Evolutionary conservation across 768 basidiomycete species (phyloP), one percentile per base, ranked within the genome.

Genomic region (Sarcodon aspratus): DNA sequence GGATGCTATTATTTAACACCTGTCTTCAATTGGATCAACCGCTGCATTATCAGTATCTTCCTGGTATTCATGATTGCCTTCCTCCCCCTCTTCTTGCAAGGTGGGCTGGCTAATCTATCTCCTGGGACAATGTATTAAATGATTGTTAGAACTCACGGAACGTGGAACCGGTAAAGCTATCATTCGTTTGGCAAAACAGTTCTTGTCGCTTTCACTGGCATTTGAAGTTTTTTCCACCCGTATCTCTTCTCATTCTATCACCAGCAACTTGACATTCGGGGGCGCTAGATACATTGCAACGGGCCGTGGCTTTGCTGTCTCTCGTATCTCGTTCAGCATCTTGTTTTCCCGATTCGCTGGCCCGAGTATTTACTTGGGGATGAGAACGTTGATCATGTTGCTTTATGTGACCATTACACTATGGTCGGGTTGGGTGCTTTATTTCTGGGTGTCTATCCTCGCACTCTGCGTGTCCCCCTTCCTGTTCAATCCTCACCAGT

Each of bases 401-500:
- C 82, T 97, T 52, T 99, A 95, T 60, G 86, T 95, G 62, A 95
- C 96, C 21, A 66, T 97, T 64, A 74, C 91, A 27, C 67, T 97
- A 47, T 97, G 90, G 88, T 88, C 89, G 32, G 82, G 86, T 3
- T 95, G 86, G 64, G 65, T 97, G 58, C 84, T 93, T 63, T 99
- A 98, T 73, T 99, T 99, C 76, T 98, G 95, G 95, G 65, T 97
- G 48, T 93, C 95, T 38, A 90, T 94, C 53, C 71, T 93, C 33
- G 80, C 93, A 12, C 76, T 99, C 8, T 97, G 93, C 59, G 68
- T 97, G 54, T 85, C 95, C 32, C 96, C 96, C 7, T 99, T 99
- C 85, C 64, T 97, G 59, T 99, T 98, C 79, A 99, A 98, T 63
- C 96, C 96, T n/a, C 96, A 99, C 65, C 96, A 98, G 66, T 99